Evolutionary conservation across 805 yeast species (phyloP).

Genomic region (Candida hungchunana): DNA sequence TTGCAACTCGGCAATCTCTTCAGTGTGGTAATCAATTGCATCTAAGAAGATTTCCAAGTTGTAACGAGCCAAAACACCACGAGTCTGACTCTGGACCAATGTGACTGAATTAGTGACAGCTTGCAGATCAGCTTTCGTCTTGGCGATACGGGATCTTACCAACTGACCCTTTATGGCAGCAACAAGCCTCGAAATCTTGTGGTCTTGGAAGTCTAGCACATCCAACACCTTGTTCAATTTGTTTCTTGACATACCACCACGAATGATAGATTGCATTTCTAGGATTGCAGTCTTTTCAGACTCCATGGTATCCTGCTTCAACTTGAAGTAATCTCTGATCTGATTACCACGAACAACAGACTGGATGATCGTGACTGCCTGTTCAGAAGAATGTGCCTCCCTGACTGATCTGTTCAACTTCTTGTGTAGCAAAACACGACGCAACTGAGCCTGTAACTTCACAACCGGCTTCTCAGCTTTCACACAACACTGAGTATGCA

Average conservation of each 20-base stretch:
- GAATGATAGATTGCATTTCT: constrained; percentile 49
- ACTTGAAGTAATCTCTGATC: constrained; percentile 10
- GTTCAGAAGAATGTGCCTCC: constrained; percentile 24
- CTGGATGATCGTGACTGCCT: constrained; percentile 35
- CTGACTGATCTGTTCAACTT: constrained; percentile 18
- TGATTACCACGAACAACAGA: constrained; percentile 31
- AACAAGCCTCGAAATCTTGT: constrained; percentile 30
- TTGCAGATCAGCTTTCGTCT: constrained; percentile 1
- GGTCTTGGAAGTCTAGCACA: constrained; percentile 25
- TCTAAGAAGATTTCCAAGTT: constrained; percentile 49
- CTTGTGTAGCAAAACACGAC: constrained; percentile 31
- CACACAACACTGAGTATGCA: constrained; percentile 3
- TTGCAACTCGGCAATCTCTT: constrained; percentile 46
- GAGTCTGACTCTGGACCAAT: constrained; percentile 50
- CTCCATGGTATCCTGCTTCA: constrained; percentile 2
- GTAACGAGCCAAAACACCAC: constrained; percentile 63
- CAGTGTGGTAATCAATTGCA: constrained; percentile 43
- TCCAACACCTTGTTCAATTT: constrained; percentile 23
- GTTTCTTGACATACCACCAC: constrained; percentile 39
- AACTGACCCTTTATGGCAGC: constrained; percentile 35
- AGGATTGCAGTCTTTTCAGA: constrained; percentile 23
- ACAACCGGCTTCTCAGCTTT: constrained; percentile 19
- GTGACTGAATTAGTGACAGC: constrained; percentile 25
- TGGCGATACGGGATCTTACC: constrained; percentile 27
- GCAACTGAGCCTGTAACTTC: constrained; percentile 34